Percentiles rank a stretch among this genome's conserved stretches.
Conservation (phyloP, 345 rosid species). For the Syzygium oleosum region DNA sequence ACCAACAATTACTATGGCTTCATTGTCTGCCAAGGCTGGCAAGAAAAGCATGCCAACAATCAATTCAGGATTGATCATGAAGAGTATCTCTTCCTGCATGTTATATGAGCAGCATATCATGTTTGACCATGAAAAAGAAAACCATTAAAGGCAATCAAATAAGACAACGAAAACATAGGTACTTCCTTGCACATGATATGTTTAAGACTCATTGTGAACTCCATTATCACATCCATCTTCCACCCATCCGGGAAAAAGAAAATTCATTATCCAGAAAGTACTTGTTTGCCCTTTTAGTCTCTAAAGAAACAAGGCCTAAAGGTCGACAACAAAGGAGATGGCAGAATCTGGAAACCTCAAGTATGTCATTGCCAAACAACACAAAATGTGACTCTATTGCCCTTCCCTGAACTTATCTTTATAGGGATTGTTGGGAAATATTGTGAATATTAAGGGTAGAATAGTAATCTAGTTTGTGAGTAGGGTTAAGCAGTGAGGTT, state of each 20-base stretch:
- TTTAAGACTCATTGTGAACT: not conserved
- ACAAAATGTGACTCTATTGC: not conserved
- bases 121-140: not conserved
- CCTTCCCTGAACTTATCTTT: not conserved
- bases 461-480: too few relatives aligned
- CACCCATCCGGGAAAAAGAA: not conserved
- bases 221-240: not conserved
- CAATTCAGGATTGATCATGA: slow-evolving; percentile 92
- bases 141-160: not conserved
- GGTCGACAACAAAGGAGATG: not conserved
- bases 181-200: not conserved
- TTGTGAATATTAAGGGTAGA: too few relatives aligned
- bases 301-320: not conserved
- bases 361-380: not conserved
- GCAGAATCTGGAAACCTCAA: not conserved
- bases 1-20: slow-evolving; percentile 84
- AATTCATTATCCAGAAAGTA: not conserved
- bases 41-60: slow-evolving; percentile 90
- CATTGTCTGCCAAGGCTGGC: slow-evolving; percentile 85
- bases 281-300: not conserved
- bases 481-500: too few relatives aligned
- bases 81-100: slow-evolving; percentile 89
- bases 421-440: too few relatives aligned
- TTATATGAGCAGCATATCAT: not conserved
- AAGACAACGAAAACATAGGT: not conserved